Percentiles rank a stretch among this genome's conserved stretches.
phyloP scores from a whole-genome alignment of 345 rosid genomes.

The Aegle marmelos region DNA sequence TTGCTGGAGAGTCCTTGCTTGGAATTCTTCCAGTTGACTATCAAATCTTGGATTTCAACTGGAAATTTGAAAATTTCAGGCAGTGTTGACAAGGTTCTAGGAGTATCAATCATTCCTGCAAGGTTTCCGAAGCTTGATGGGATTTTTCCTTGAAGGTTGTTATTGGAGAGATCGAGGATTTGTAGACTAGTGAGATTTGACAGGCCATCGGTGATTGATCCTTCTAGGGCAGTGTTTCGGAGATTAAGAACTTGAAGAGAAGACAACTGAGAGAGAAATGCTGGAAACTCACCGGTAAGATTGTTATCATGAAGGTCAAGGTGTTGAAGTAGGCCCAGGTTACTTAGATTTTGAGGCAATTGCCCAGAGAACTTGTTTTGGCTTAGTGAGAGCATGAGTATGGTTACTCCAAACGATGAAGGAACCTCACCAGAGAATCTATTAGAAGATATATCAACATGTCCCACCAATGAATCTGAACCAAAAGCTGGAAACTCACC shows the following conservation, averaged over 20 bases:
- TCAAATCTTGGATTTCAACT: conserved; percentile 7
- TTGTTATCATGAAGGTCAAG: conserved; percentile 44
- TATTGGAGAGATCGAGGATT: conserved; percentile 36
- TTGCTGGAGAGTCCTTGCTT: conserved; percentile 22
- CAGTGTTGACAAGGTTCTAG: not conserved
- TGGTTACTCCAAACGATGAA: not conserved
- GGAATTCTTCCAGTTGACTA: conserved; percentile 34
- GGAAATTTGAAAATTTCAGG: not conserved
- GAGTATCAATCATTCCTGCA: conserved; percentile 22
- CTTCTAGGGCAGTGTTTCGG: conserved; percentile 29
- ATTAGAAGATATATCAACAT: conserved; percentile 10
- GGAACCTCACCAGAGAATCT: conserved; percentile 32
- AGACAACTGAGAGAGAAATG: conserved; percentile 18
- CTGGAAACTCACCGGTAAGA: conserved; percentile 30
- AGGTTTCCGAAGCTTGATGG: conserved; percentile 36
- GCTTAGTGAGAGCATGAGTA: conserved; percentile 13
- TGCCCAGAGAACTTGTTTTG: conserved; percentile 24
- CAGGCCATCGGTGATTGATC: conserved; percentile 26
- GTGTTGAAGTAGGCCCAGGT: conserved; percentile 11
- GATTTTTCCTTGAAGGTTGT: conserved; percentile 24
- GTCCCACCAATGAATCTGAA: not conserved
- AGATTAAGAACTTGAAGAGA: conserved; percentile 34
- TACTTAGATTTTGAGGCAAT: conserved; percentile 20
- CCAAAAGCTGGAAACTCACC: conserved; percentile 31
- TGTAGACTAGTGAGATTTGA: conserved; percentile 31